phyloP scores from a whole-genome alignment of 768 basidiomycete genomes.

The Suillus lakei region DNA sequence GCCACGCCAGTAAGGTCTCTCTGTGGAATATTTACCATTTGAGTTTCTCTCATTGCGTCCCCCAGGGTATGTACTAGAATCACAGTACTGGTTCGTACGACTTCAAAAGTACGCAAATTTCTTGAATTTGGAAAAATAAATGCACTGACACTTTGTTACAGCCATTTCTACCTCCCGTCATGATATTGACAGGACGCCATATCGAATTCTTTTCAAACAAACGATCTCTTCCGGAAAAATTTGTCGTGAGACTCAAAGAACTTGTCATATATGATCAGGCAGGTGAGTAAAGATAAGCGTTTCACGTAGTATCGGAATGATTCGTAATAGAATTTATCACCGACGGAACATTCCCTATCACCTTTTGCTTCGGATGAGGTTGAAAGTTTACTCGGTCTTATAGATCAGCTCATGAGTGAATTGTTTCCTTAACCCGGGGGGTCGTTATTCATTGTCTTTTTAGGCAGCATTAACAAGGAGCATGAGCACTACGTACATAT shows the following conservation, averaged over 20 bases:
- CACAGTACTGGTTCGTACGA: no score
- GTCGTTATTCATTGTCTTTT: no score
- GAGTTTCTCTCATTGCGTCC: no score
- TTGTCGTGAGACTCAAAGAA: no score
- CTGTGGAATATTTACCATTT: neutral
- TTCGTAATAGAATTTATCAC: conserved; percentile 40
- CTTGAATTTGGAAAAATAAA: no score
- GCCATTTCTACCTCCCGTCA: neutral
- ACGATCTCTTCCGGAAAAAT: neutral
- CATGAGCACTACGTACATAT: neutral
- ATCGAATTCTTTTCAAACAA: conserved; percentile 10
- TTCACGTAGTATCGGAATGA: conserved; percentile 32
- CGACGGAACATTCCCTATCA: no score
- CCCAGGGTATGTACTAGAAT: no score
- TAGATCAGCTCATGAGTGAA: conserved; percentile 37
- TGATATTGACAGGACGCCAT: no score
- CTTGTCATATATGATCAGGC: conserved; percentile 8
- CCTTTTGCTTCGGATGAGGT: conserved; percentile 41
- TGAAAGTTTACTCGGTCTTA: conserved; percentile 37
- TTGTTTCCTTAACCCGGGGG: no score
- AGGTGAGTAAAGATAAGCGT: neutral
- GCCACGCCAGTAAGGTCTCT: neutral
- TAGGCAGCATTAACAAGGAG: neutral
- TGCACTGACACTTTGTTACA: neutral
- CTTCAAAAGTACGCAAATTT: no score